Evolutionary conservation across 805 yeast species (phyloP), one percentile per base, ranked within the genome.

Genomic region (Saccharomycopsis sp.): DNA sequence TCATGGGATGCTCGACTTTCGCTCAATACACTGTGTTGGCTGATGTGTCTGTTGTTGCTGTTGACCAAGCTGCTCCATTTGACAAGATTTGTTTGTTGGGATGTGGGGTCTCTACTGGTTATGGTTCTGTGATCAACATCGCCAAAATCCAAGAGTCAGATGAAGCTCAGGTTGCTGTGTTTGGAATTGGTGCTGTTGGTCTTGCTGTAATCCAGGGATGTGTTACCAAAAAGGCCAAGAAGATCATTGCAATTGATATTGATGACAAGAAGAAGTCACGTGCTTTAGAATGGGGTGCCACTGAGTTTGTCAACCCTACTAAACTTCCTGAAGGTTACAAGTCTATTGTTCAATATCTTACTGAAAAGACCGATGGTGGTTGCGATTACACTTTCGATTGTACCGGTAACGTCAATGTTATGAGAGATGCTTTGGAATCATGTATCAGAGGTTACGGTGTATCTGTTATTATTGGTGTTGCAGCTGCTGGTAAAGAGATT

Each of bases 371-470:
- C 58, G 98, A 94, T 68, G 99, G 99, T 67, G 99, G 99, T 56
- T 81, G 90, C 64, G 99, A 94, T 68, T 90, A 72, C 77, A 92
- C 99, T 34, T 94, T 94, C 70, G 99, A 94, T 78, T 92, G 98
- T 78, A 94, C 99, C 56, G 99, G 99, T 77, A 94, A 93, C 70
- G 92, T 86, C 62, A 74, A 82, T 52, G 98, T 94, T 54, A 94
- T 94, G 99, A 86, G 98, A 77, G 79, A 84, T 69, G 99, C 99
- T 29, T 80, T 94, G 65, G 98, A 94, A 79, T 89, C 96, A 22
- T 91, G 97, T 73, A 98, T 94, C 78, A 93, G 92, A 76, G 99
- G 99, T 64, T 94, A 99, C 97, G 99, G 99, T 75, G 84, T 86
- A 70, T 90, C 97, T 22, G 81, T 93, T 66, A 79, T 94, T 68